Evolutionary conservation across 768 basidiomycete species (phyloP).

Genomic region (Tulasnella sp.): DNA sequence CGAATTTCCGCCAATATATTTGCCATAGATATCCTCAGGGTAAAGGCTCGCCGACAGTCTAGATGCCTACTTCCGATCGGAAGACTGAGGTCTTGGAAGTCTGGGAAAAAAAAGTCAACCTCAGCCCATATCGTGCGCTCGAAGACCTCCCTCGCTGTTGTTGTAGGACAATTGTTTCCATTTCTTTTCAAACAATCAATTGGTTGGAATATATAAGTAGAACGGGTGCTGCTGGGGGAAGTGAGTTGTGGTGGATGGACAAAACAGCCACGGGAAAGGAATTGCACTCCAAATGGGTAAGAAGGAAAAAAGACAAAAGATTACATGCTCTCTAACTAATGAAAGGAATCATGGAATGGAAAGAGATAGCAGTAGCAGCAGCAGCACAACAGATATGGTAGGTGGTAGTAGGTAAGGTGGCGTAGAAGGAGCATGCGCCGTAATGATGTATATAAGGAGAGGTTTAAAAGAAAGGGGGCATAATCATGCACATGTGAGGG

Average conservation of each 20-base stretch:
- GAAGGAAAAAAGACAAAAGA: background rate
- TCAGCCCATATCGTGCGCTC: background rate
- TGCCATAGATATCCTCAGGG: too few relatives aligned
- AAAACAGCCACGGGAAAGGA: conserved; percentile 82
- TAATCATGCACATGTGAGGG: background rate
- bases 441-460: conserved; percentile 2
- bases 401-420: background rate
- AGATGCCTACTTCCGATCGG: too few relatives aligned
- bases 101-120: background rate
- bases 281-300: background rate
- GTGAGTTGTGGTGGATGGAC: conserved; percentile 87
- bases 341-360: background rate
- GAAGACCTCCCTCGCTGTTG: background rate
- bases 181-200: background rate
- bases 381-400: background rate
- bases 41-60: too few relatives aligned
- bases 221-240: background rate
- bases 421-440: background rate
- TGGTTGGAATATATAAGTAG: background rate
- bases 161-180: background rate
- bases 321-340: conserved; percentile 15
- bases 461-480: background rate
- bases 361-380: too few relatives aligned
- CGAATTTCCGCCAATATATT: too few relatives aligned
- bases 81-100: background rate